Evolutionary conservation across 2,329 filamentous ascomycete genomes (phyloP).

Genomic region (Mycogone perniciosa): DNA sequence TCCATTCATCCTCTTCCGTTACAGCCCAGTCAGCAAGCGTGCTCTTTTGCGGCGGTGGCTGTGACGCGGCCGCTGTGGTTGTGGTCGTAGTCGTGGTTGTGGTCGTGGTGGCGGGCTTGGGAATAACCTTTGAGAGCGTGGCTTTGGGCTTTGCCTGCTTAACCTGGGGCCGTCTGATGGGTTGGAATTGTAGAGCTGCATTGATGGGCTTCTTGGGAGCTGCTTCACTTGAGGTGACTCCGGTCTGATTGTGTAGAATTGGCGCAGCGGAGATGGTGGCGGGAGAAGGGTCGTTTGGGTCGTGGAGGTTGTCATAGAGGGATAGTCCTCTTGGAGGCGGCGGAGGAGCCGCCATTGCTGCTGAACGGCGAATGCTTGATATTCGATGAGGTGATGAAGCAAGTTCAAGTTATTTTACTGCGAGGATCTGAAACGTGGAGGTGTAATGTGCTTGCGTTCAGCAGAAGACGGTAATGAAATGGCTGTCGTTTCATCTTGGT

Average conservation of each 20-base stretch:
- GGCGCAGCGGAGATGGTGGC: slow-evolving; percentile 73
- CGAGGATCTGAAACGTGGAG: too few relatives aligned
- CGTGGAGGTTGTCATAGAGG: slow-evolving; percentile 79
- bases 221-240: slow-evolving; percentile 38
- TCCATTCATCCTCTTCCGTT: slow-evolving; percentile 74
- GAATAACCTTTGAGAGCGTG: slow-evolving; percentile 43
- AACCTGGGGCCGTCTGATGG: slow-evolving; percentile 68
- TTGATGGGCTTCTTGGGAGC: slow-evolving; percentile 54
- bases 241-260: slow-evolving; percentile 59
- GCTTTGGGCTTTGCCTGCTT: slow-evolving; percentile 56
- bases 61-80: slow-evolving; percentile 26
- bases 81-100: slow-evolving; percentile 29
- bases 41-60: slow-evolving; percentile 48
- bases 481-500: too few relatives aligned
- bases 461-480: too few relatives aligned
- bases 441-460: too few relatives aligned
- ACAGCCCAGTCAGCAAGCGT: slow-evolving; percentile 76
- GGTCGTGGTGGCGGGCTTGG: slow-evolving; percentile 23
- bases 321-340: slow-evolving; percentile 52
- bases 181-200: slow-evolving; percentile 73
- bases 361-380: background rate
- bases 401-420: background rate
- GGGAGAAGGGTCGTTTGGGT: slow-evolving; percentile 43
- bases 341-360: slow-evolving; percentile 28
- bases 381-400: background rate